A percentile compares a stretch with the other conserved stretches of the same genome.
These are phyloP conservation scores for Fusarium domesticum DNA, from an alignment of 2,329 filamentous ascomycete genomes.

Conservation along the genomic window DNA sequence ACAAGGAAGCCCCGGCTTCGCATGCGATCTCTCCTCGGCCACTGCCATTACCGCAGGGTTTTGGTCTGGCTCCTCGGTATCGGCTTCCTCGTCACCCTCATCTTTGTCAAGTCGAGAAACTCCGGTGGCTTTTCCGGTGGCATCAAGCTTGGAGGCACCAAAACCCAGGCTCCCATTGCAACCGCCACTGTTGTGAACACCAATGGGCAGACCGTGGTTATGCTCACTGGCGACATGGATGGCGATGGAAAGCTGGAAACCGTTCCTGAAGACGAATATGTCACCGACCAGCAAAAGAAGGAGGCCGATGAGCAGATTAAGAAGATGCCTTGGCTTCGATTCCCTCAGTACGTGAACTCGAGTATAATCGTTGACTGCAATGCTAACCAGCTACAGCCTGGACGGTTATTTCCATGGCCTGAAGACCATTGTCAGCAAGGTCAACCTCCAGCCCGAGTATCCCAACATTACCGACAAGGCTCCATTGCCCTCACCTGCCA, in stretches of 20 bases:
- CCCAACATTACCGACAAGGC: constrained; percentile 46
- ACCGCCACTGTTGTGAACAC: constrained; percentile 28
- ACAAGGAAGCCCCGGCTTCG: constrained; percentile 37
- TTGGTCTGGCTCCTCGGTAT: constrained; percentile 48
- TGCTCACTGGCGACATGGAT: constrained; percentile 30
- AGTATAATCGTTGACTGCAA: background rate
- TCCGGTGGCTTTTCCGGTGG: constrained; percentile 27
- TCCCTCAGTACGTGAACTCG: constrained; percentile 34
- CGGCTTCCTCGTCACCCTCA: constrained; percentile 40
- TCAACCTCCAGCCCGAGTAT: constrained; percentile 70
- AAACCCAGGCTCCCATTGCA: constrained; percentile 23
- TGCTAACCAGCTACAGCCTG: constrained; percentile 53
- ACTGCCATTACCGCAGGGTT: constrained; percentile 52
- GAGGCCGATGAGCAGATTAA: constrained; percentile 31
- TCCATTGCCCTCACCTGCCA: constrained; percentile 34
- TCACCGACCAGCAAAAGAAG: constrained; percentile 31
- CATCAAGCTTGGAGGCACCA: constrained; percentile 22
- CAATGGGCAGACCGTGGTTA: constrained; percentile 28
- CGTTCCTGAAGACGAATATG: constrained; percentile 24
- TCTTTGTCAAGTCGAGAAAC: constrained; percentile 38
- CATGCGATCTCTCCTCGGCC: constrained; percentile 46
- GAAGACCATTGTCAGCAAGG: constrained; percentile 61
- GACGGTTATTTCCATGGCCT: constrained; percentile 79
- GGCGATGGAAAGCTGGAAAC: constrained; percentile 28
- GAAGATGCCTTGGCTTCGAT: constrained; percentile 41